These are phyloP conservation scores for Sugiyamaella qingdaonensis DNA, from an alignment of 805 yeast genomes.

Conservation along the genomic window DNA sequence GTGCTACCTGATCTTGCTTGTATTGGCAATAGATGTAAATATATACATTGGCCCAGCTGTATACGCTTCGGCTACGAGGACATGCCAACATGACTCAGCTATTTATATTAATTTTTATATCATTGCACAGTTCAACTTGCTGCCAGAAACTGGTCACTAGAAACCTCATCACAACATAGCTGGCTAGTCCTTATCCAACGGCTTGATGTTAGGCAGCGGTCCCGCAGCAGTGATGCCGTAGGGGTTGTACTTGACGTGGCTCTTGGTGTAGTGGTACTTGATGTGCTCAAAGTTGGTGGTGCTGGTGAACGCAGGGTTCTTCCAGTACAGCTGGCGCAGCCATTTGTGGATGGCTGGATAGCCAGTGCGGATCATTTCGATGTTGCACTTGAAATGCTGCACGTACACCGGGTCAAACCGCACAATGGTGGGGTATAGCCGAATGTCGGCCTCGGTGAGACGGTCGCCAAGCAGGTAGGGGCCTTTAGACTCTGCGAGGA, in stretches of 20 bases:
- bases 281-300: slow-evolving; percentile 89
- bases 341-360: slow-evolving; percentile 77
- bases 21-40: too few relatives aligned
- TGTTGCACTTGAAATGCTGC: slow-evolving; percentile 92
- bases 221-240: slow-evolving; percentile 81
- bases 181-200: slow-evolving; percentile 30
- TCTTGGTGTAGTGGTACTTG: slow-evolving; percentile 84
- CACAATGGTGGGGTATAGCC: slow-evolving; percentile 80
- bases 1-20: too few relatives aligned
- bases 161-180: too few relatives aligned
- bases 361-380: slow-evolving; percentile 71
- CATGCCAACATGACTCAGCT: too few relatives aligned
- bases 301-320: slow-evolving; percentile 60
- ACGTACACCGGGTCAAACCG: slow-evolving; percentile 92
- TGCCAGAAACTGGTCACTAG: not conserved
- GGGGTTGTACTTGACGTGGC: slow-evolving; percentile 79
- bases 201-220: slow-evolving; percentile 72
- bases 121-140: not conserved
- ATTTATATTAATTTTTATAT: not conserved
- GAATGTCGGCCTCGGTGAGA: slow-evolving; percentile 86
- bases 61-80: too few relatives aligned
- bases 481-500: slow-evolving; percentile 42
- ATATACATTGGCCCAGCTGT: too few relatives aligned
- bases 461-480: slow-evolving; percentile 54
- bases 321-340: slow-evolving; percentile 83